Percentiles rank a stretch among this genome's conserved stretches.
These are phyloP conservation scores for Aspergillus saccharolyticus DNA, from an alignment of 495 filamentous ascomycete genomes.

Conservation along the genomic window DNA sequence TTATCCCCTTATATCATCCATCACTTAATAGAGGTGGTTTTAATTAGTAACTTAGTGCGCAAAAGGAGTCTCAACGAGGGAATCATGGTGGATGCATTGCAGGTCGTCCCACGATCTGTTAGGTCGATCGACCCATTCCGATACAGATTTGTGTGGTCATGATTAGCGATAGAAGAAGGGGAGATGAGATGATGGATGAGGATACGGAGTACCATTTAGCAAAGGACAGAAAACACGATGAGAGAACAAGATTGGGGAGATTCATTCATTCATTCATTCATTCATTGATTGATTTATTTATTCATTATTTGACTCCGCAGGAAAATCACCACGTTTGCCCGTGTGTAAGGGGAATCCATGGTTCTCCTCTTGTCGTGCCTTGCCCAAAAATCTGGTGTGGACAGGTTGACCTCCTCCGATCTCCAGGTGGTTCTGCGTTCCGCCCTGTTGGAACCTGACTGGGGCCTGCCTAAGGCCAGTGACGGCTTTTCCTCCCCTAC, in stretches of 20 bases:
- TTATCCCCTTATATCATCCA: background rate
- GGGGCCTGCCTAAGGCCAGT: background rate
- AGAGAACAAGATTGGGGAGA: too few species aligned
- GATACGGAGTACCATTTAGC: too few species aligned
- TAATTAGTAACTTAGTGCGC: background rate
- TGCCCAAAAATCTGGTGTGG: background rate
- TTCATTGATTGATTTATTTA: too few species aligned
- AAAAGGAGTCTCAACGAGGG: background rate
- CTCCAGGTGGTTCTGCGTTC: conserved; percentile 2
- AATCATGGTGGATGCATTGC: background rate
- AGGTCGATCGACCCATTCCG: background rate
- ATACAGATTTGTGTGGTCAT: background rate
- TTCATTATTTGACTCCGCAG: background rate
- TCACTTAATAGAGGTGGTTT: background rate
- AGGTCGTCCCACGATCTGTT: background rate
- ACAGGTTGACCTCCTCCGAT: too few species aligned
- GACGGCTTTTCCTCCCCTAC: background rate
- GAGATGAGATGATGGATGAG: background rate
- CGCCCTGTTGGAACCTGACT: conserved; percentile 6
- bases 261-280: too few species aligned
- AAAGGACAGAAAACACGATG: too few species aligned
- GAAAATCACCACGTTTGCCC: background rate
- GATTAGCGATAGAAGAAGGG: background rate
- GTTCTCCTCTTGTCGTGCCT: background rate
- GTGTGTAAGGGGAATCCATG: conserved; percentile 3